Evolutionary conservation across 805 yeast genomes (phyloP).

Genomic region (Saturnispora quitensis): DNA sequence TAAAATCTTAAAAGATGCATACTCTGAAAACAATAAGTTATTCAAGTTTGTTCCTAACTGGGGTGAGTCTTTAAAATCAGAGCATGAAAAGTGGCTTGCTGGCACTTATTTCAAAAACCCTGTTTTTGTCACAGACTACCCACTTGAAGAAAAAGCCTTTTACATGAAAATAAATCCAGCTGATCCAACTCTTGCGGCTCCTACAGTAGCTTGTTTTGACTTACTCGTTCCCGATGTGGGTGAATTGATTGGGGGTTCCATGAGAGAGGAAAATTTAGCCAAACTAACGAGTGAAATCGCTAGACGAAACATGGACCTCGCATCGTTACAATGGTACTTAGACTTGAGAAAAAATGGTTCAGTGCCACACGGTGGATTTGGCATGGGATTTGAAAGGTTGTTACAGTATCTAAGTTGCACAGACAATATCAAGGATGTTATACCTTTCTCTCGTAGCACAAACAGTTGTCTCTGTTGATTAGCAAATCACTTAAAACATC

Average conservation of each 20-base stretch:
- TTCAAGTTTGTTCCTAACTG: constrained; percentile 43
- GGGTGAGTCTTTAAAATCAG: constrained; percentile 72
- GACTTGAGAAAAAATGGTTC: constrained; percentile 67
- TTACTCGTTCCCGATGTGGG: constrained; percentile 85
- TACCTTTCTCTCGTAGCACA: constrained; percentile 77
- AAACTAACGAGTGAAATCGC: constrained; percentile 41
- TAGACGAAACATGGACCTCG: constrained; percentile 45
- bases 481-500: not conserved
- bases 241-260: constrained; percentile 88
- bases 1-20: constrained; percentile 34
- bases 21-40: constrained; percentile 22
- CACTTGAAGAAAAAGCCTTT: constrained; percentile 71
- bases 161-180: constrained; percentile 61
- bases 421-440: constrained; percentile 77
- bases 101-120: constrained; percentile 60
- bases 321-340: constrained; percentile 71
- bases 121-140: constrained; percentile 86
- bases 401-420: constrained; percentile 62
- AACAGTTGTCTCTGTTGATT: constrained; percentile 38
- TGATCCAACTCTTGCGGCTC: constrained; percentile 27
- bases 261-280: constrained; percentile 66
- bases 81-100: constrained; percentile 89
- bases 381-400: constrained; percentile 87
- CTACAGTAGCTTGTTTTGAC: constrained; percentile 85
- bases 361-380: constrained; percentile 95